These are phyloP conservation scores for Cyphellophora attinorum DNA, from an alignment of 2,329 filamentous ascomycete genomes.

Conservation along the genomic window DNA sequence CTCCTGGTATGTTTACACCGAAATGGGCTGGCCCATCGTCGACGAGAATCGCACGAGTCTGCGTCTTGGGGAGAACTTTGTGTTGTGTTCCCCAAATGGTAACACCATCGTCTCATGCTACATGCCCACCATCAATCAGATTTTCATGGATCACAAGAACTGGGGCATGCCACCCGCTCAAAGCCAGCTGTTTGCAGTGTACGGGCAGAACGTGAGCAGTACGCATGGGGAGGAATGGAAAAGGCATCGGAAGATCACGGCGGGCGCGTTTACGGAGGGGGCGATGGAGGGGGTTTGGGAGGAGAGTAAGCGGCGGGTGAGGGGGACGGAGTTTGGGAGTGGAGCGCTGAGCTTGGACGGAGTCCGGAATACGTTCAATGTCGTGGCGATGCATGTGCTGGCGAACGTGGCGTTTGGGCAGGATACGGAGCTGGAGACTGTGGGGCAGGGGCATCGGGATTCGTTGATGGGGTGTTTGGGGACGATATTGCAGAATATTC, in stretches of 20 bases:
- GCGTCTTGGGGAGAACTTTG: slow-evolving; percentile 5
- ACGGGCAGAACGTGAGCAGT: slow-evolving; percentile 23
- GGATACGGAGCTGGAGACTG: too few relatives aligned
- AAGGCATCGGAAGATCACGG: too few relatives aligned
- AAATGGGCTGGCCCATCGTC: slow-evolving; percentile 6
- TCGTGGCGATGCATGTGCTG: too few relatives aligned
- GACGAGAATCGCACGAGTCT: not conserved
- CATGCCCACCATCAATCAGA: not conserved
- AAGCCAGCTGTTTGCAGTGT: slow-evolving; percentile 18
- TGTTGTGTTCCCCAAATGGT: slow-evolving; percentile 1
- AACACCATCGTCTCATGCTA: slow-evolving; percentile 2
- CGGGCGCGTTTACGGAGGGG: too few relatives aligned
- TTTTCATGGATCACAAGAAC: slow-evolving; percentile 2
- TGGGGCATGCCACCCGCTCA: slow-evolving; percentile 1
- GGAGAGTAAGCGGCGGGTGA: too few relatives aligned
- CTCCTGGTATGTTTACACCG: slow-evolving; percentile 5
- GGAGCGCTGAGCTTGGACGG: too few relatives aligned
- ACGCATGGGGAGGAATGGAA: slow-evolving; percentile 22
- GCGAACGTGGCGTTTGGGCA: too few relatives aligned
- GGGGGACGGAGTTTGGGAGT: too few relatives aligned
- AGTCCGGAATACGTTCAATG: too few relatives aligned
- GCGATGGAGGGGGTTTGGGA: too few relatives aligned
- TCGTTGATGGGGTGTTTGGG: slow-evolving; percentile 14
- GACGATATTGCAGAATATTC: slow-evolving; percentile 14
- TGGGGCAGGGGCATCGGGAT: slow-evolving; percentile 1